Evolutionary conservation across 345 rosid species (phyloP).

Genomic region (Euclidium syriacum): DNA sequence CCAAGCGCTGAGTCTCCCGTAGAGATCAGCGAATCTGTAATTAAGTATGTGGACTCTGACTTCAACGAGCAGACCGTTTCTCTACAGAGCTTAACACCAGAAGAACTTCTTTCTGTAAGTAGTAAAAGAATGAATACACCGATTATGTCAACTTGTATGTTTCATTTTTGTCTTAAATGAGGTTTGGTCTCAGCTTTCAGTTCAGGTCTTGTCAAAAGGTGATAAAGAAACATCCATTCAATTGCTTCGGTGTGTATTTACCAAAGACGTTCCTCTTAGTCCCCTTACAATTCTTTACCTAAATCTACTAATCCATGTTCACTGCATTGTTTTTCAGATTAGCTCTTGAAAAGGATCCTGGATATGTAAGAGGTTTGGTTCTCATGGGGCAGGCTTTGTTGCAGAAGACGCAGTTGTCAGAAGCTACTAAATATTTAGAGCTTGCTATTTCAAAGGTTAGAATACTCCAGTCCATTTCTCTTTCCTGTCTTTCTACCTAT

Average conservation of each 20-base stretch:
- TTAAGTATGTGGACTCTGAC: conserved; percentile 31
- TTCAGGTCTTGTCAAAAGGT: conserved; percentile 47
- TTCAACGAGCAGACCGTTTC: conserved; percentile 27
- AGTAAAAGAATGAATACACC: not conserved
- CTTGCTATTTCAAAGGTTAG: conserved; percentile 73
- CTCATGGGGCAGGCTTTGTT: conserved; percentile 69
- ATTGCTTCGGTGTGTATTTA: conserved; percentile 46
- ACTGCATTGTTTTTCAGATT: conserved; percentile 41
- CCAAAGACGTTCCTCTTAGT: not conserved
- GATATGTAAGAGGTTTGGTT: conserved; percentile 46
- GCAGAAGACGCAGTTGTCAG: conserved; percentile 45
- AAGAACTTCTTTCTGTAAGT: conserved; percentile 63
- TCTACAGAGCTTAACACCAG: conserved; percentile 44
- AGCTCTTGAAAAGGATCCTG: conserved; percentile 83
- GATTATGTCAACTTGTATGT: not conserved
- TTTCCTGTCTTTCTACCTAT: not conserved
- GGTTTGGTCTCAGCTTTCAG: conserved; percentile 59
- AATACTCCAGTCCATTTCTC: not conserved
- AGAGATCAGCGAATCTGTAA: conserved; percentile 27
- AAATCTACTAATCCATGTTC: conserved; percentile 1
- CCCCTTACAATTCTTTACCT: not conserved
- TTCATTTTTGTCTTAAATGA: conserved; percentile 6
- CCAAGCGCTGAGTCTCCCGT: conserved; percentile 11
- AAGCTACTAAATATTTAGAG: conserved; percentile 65
- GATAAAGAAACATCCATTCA: conserved; percentile 46